Base-by-base conservation (phyloP, 2,329 filamentous ascomycete species). In the Fusarium tricinctum region DNA sequence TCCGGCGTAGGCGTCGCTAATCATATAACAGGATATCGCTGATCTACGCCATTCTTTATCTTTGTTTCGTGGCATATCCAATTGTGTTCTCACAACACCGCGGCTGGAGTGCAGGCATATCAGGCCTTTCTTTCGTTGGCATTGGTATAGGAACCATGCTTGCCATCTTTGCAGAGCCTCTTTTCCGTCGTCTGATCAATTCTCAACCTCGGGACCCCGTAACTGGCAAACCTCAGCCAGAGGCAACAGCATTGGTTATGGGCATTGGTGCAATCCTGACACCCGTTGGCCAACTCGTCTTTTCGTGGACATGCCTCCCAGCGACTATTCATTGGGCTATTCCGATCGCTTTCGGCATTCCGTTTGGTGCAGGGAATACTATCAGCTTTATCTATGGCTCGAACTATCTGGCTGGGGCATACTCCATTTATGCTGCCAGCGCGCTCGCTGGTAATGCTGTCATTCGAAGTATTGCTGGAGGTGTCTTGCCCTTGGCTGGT, bases 21-120 rank as follows among this genome's bases (percentile, higher is more conserved):
- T 59, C 30, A 17, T 7, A 10, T 15, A 5, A 5, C 43, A 91
- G 89, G 81, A 91, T 94, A 76, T 95, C 92, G 1, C 82, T 97
- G 39, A 88, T 97, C 35, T 97, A 97, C 77, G 92, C 89, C 19
- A 93, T 97, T 40, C 83, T 97, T 2, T 96, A 96, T 74, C 88
- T 97, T 32, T 97, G 93, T 79, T 97, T 97, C 81, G 91, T 97
- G 17, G 93, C 92, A 14, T 97, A 97, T 77, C 94, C 94, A 0
- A 91, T 97, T 61, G 91, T 97, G 59, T 97, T 96, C 79, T 83
- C 85, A 13, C 83, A 91, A 40, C 76, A 86, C 59, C 91, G 94
- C 19, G 92, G 92, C 63, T 97, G 94, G 94, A 84, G 84, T 3
- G 83, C 91, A 0, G 90, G 92, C 2, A 79, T 91, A 35, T 88